Conservation (phyloP, 2,329 filamentous ascomycete species). For the Alternaria sp. region DNA sequence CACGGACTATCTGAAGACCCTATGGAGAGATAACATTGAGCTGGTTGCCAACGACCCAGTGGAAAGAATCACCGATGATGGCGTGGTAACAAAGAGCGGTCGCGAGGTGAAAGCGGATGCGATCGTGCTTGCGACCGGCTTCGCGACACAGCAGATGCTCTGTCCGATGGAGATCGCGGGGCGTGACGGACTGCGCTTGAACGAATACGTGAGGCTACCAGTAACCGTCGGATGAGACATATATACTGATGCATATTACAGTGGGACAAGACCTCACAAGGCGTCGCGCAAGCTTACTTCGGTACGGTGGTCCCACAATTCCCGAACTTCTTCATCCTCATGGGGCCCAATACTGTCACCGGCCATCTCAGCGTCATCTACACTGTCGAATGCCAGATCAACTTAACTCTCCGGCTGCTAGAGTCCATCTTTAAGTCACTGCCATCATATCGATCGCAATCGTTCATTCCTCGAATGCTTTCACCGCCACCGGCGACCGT, state of each 20-base stretch:
- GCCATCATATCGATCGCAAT: slow-evolving; percentile 29
- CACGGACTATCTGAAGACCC: slow-evolving; percentile 54
- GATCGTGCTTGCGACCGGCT: slow-evolving; percentile 59
- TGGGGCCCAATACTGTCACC: slow-evolving; percentile 52
- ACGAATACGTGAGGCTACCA: slow-evolving; percentile 42
- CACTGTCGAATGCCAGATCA: slow-evolving; percentile 60
- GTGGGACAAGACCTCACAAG: slow-evolving; percentile 48
- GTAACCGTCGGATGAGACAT: not conserved
- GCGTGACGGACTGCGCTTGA: slow-evolving; percentile 48
- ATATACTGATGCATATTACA: slow-evolving; percentile 18
- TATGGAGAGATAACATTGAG: slow-evolving; percentile 54
- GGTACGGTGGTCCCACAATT: slow-evolving; percentile 55
- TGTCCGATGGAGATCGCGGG: slow-evolving; percentile 57
- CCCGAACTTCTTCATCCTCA: slow-evolving; percentile 33
- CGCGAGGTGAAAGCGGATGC: slow-evolving; percentile 51
- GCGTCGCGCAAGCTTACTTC: slow-evolving; percentile 54
- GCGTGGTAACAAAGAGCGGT: slow-evolving; percentile 50
- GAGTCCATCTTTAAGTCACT: slow-evolving; percentile 49
- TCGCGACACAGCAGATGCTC: slow-evolving; percentile 56
- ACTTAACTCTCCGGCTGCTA: slow-evolving; percentile 54
- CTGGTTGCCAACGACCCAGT: slow-evolving; percentile 52
- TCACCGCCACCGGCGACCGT: slow-evolving; percentile 34
- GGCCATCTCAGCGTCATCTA: slow-evolving; percentile 60
- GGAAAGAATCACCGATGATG: slow-evolving; percentile 46
- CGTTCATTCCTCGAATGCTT: slow-evolving; percentile 31